Percentiles rank a stretch among this genome's conserved stretches.
Conservation (phyloP, 2,329 filamentous ascomycete genomes). For the Colletotrichum sidae region DNA sequence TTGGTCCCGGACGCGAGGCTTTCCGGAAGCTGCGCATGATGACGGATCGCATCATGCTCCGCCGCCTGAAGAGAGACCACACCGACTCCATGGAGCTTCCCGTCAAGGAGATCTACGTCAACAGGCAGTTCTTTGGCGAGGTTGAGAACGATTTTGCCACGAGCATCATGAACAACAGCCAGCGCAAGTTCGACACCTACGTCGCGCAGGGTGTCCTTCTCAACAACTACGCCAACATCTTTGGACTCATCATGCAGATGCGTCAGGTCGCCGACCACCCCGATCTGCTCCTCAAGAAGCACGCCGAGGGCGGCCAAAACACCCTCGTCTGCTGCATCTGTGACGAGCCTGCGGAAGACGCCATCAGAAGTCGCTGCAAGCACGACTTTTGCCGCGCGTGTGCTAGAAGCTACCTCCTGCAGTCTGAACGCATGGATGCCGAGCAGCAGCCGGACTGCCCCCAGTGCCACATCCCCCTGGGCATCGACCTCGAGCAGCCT, state of each 20-base stretch:
- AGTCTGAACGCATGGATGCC: constrained; percentile 64
- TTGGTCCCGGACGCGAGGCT: constrained; percentile 73
- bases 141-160: constrained; percentile 95
- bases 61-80: constrained; percentile 92
- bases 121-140: constrained; percentile 96
- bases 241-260: constrained; percentile 99
- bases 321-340: constrained; percentile 93
- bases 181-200: constrained; percentile 93
- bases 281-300: constrained; percentile 91
- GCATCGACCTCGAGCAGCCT: constrained; percentile 93
- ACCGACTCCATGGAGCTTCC: constrained; percentile 96
- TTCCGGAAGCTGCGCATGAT: constrained; percentile 87
- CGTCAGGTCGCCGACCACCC: constrained; percentile 97
- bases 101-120: constrained; percentile 91
- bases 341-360: constrained; percentile 95
- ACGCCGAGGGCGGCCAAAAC: constrained; percentile 87
- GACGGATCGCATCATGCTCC: constrained; percentile 94
- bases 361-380: constrained; percentile 89
- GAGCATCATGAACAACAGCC: constrained; percentile 93
- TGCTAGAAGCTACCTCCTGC: constrained; percentile 71
- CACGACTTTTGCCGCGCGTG: constrained; percentile 74
- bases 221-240: constrained; percentile 99
- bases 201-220: constrained; percentile 93
- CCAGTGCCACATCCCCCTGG: constrained; percentile 87
- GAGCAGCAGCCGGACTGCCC: constrained; percentile 78